Conservation (phyloP, 208 protist genomes). For the Trypanosoma brucei region DNA sequence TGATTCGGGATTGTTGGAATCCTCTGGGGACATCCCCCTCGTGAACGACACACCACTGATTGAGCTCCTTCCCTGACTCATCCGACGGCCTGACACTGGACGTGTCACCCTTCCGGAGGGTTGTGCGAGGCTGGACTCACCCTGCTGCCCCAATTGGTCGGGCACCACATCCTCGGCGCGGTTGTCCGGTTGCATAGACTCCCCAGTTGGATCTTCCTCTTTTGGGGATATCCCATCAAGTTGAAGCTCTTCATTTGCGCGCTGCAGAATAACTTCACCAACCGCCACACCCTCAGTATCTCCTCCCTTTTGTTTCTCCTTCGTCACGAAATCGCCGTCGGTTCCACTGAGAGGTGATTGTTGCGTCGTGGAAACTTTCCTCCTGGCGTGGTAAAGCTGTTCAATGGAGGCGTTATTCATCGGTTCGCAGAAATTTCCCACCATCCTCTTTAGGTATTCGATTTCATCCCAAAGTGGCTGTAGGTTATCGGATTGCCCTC, state of each 20-base stretch:
- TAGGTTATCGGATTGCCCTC: slow-evolving; percentile 14
- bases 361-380: slow-evolving; percentile 24
- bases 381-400: slow-evolving; percentile 77
- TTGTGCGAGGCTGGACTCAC: too few species aligned
- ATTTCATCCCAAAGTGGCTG: slow-evolving; percentile 62
- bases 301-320: slow-evolving; percentile 1
- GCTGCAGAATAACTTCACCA: slow-evolving; percentile 61
- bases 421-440: slow-evolving; percentile 46
- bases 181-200: slow-evolving; percentile 12
- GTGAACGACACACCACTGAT: background rate
- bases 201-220: slow-evolving; percentile 3
- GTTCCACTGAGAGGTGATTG: background rate
- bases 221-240: slow-evolving; percentile 7
- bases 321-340: background rate
- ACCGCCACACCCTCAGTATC: slow-evolving; percentile 15
- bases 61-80: background rate
- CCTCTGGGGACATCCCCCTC: slow-evolving; percentile 2
- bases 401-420: slow-evolving; percentile 71
- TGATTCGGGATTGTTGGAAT: slow-evolving; percentile 7
- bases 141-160: too few species aligned
- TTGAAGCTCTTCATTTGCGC: slow-evolving; percentile 52
- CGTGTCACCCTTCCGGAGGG: too few species aligned
- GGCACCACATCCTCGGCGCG: too few species aligned
- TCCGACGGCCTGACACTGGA: background rate
- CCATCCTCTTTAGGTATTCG: slow-evolving; percentile 38